These are phyloP conservation scores for Aspergillus fumigatiaffinis DNA, from an alignment of 2,329 filamentous ascomycete species.

Conservation along the genomic window DNA sequence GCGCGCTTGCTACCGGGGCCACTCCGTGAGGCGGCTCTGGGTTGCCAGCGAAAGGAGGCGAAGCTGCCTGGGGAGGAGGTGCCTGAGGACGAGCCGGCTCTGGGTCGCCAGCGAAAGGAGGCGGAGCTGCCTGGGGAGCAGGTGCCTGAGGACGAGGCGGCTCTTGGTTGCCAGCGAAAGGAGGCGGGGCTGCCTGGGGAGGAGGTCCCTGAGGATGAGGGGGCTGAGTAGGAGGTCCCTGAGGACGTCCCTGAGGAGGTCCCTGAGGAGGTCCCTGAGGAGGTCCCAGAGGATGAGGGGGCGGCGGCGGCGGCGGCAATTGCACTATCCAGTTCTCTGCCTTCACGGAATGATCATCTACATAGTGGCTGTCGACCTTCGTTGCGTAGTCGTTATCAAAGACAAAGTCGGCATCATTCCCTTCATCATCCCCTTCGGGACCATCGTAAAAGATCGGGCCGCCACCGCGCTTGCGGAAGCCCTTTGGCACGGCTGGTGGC, in stretches of 20 bases:
- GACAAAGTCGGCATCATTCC: constrained; percentile 5
- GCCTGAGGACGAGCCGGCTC: too few relatives aligned
- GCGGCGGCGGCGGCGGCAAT: background rate
- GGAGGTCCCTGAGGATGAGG: too few relatives aligned
- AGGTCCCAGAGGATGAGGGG: background rate
- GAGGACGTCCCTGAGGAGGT: background rate
- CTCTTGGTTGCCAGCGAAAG: too few relatives aligned
- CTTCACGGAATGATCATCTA: constrained; percentile 23
- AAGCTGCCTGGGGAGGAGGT: too few relatives aligned
- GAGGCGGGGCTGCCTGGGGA: too few relatives aligned
- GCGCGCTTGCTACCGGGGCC: background rate
- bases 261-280: background rate
- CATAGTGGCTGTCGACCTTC: constrained; percentile 14
- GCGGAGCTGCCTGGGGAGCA: too few relatives aligned
- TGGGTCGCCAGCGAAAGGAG: too few relatives aligned
- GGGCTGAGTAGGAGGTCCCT: too few relatives aligned
- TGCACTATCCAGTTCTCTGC: constrained; percentile 11
- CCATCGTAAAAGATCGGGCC: constrained; percentile 9
- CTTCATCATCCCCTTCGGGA: constrained; percentile 17
- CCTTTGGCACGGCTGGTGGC: background rate
- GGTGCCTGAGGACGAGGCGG: too few relatives aligned
- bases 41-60: too few relatives aligned
- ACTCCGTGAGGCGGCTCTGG: too few relatives aligned
- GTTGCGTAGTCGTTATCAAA: constrained; percentile 6
- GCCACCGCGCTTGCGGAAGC: background rate